Percentiles rank a stretch among this genome's conserved stretches.
phyloP scores from a whole-genome alignment of 2,329 filamentous ascomycete genomes.

The Fusarium globosum region DNA sequence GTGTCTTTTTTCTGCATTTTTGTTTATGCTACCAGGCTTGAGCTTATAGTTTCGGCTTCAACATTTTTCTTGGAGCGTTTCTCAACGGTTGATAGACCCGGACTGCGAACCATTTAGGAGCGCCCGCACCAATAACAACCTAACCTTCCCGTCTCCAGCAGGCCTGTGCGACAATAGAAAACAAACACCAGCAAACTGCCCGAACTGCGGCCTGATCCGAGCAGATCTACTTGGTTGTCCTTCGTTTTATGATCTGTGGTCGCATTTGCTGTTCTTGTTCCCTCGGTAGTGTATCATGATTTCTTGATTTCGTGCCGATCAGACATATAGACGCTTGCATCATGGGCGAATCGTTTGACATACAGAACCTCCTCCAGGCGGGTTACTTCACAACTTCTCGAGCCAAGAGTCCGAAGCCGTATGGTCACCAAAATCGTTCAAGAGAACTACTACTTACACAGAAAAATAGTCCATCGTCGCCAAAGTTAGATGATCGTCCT shows the following conservation, averaged over 20 bases:
- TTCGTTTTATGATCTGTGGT: slow-evolving; percentile 13
- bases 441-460: slow-evolving; percentile 26
- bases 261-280: slow-evolving; percentile 18
- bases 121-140: slow-evolving; percentile 20
- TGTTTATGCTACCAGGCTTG: neutral
- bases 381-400: slow-evolving; percentile 64
- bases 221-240: neutral
- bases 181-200: slow-evolving; percentile 27
- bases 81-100: slow-evolving; percentile 3
- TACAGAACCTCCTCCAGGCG: slow-evolving; percentile 60
- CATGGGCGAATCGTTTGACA: slow-evolving; percentile 58
- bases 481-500: slow-evolving; percentile 31
- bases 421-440: slow-evolving; percentile 9
- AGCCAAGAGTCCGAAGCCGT: slow-evolving; percentile 49
- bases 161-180: slow-evolving; percentile 42
- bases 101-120: slow-evolving; percentile 16
- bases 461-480: slow-evolving; percentile 28
- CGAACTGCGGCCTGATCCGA: neutral
- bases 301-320: slow-evolving; percentile 18
- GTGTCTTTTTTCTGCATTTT: slow-evolving; percentile 26
- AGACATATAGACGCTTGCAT: slow-evolving; percentile 41
- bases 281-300: slow-evolving; percentile 41
- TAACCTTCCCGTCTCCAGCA: slow-evolving; percentile 25
- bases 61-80: slow-evolving; percentile 6
- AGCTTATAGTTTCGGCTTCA: slow-evolving; percentile 8